Base-by-base conservation (phyloP, 345 rosid species). In the Carallia pectinifolia region DNA sequence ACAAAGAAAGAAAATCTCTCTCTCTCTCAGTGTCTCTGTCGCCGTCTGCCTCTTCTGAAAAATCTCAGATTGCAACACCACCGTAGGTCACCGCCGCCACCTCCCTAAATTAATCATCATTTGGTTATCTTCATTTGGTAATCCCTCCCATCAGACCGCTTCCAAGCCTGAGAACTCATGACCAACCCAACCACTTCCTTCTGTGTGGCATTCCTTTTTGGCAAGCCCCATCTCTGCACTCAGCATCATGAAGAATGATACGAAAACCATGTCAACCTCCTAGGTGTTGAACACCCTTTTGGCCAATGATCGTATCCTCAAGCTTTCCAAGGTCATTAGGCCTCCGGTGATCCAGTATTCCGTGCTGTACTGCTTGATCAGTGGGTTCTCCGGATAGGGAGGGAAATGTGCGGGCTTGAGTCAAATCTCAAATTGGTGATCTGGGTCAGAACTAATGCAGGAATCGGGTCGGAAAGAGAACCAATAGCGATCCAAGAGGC, bases 291-390 rank as follows among this genome's bases (percentile, higher is more conserved):
- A 77, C 31, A 92, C 96, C 79, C 98, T 83, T 66, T 76, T 81
- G 1, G 96, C 92, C 59, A 84, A 86, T 15, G 98, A 92, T 53
- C 59, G 73, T 15, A 69, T 63, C 63, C 89, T 79, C 18, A 80
- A 53, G 17, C 71, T 84, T 8, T 34, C 69, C 8, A 91, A 90
- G 3, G 92, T 88, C 82, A 87, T 89, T 17, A 95, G 81, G 78
- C 92, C 99, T 6, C 90, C 92, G 71, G 89, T 62, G 75, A 95
- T 82, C 99, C 99, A 95, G 66, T 89, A 90, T 90, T 95, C 99
- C 2, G 98, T 97, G 52, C 97, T 95, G 82, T 95, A 95, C 79
- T 95, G 99, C 78, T 90, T 92, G 62, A 92, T 89, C 79, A 95
- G 67, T 6, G 99, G 96, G 67, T 88, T 95, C 79, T 86, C 93